Evolutionary conservation across 352 stramenopile genomes (phyloP).

Genomic region (Blastocystis sp.): DNA sequence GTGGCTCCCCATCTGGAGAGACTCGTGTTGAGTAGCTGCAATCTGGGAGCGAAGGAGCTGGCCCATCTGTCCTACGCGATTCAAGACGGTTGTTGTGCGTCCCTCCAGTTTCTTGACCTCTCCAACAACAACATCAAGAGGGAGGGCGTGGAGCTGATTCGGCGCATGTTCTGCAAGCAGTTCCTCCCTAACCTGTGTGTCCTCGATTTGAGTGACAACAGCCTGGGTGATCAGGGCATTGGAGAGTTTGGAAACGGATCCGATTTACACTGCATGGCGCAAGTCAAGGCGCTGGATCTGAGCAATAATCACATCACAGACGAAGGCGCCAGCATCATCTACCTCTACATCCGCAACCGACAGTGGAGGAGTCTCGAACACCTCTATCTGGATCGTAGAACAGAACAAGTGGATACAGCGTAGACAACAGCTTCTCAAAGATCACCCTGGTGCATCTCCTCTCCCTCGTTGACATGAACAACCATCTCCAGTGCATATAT

Average conservation of each 20-base stretch:
- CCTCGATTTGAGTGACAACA: constrained; percentile 44
- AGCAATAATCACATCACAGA: constrained; percentile 53
- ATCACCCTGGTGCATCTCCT: constrained; percentile 40
- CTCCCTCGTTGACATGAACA: constrained; percentile 60
- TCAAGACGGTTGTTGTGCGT: constrained; percentile 33
- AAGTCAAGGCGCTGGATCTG: constrained; percentile 43
- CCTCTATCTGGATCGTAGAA: constrained; percentile 51
- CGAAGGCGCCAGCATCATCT: constrained; percentile 53
- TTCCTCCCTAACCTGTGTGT: constrained; percentile 35
- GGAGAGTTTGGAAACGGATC: constrained; percentile 47
- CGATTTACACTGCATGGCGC: constrained; percentile 24
- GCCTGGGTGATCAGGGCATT: constrained; percentile 34
- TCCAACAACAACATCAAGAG: constrained; percentile 45
- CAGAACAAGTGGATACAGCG: not conserved
- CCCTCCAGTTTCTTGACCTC: constrained; percentile 24
- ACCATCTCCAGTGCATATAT: constrained; percentile 53
- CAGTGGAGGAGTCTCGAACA: constrained; percentile 29
- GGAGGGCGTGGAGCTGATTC: constrained; percentile 24
- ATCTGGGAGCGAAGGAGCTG: constrained; percentile 29
- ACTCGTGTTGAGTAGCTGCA: constrained; percentile 4
- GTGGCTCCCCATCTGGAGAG: not conserved
- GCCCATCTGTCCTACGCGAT: constrained; percentile 40
- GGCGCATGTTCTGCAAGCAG: constrained; percentile 28
- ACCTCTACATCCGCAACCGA: constrained; percentile 48
- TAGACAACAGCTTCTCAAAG: constrained; percentile 67